Evolutionary conservation across 2,329 filamentous ascomycete genomes (phyloP), one percentile per base, ranked within the genome.

Genomic region (Ophidiomyces ophidiicola): DNA sequence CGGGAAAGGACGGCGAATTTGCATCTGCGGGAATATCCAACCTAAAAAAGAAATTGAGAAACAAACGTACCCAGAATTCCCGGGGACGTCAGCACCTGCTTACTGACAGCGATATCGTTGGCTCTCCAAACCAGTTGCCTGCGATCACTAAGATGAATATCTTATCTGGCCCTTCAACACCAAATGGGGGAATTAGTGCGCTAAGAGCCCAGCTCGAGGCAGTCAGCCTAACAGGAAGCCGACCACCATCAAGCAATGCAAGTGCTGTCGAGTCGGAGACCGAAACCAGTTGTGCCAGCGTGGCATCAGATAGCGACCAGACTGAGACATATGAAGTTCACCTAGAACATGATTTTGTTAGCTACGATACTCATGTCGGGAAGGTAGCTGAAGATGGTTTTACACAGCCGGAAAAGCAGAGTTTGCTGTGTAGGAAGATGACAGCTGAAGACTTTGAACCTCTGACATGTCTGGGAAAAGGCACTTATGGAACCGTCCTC

Each of bases 401-500:
- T 63, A 63, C 4, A 53, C 71, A 31, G 74, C 76, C 75, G 40
- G 60, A 71, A 50, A 69, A 52, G 57, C 37, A 14, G 28, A 68
- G 61, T 46, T 58, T 69, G 24, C 50, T 74, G 30, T 65, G 67
- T 45, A 76, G 82, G 47, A 96, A 98, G 67, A 94, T 96, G 81
- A 81, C 80, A 6, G 79, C 86, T 1, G 76, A 79, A 7, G 90
- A 98, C 58, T 98, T 98, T 57, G 81, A 93, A 53, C 77, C 82
- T 7, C 66, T 98, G 36, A 82, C 84, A 35, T 96, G 88, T 59
- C 78, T 98, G 15, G 92, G 92, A 41, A 96, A 96, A 58, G 90
- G 90, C 34, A 86, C 90, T 10, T 98, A 90, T 57, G 90, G 90
- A 24, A 98, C 88, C 0, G 92, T 98, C 7, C 67, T 94, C 32